Conservation (phyloP, 2,329 filamentous ascomycete genomes). For the Leptographium flavum region DNA sequence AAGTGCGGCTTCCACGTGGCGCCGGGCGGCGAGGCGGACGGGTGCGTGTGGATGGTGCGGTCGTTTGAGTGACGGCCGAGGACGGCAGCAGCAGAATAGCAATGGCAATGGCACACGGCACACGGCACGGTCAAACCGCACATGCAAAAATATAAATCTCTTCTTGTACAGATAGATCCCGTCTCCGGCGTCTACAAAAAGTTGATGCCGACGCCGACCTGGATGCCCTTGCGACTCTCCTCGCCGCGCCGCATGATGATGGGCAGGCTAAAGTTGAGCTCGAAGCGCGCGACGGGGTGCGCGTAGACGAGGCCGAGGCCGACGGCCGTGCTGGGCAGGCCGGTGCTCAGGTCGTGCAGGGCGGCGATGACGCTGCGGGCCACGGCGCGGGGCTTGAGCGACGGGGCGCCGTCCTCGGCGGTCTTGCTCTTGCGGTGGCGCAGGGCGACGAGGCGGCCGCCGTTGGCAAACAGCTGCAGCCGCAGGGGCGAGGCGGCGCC, state of each 20-base stretch:
- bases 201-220: slow-evolving; percentile 92
- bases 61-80: slow-evolving; percentile 15
- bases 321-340: slow-evolving; percentile 71
- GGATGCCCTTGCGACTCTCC: slow-evolving; percentile 77
- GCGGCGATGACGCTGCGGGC: slow-evolving; percentile 43
- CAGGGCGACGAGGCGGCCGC: slow-evolving; percentile 69
- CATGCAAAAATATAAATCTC: too few relatives aligned
- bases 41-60: slow-evolving; percentile 26
- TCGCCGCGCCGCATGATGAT: slow-evolving; percentile 71
- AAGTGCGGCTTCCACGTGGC: slow-evolving; percentile 28
- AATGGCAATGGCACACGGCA: too few relatives aligned
- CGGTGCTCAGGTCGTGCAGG: slow-evolving; percentile 55
- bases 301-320: slow-evolving; percentile 89
- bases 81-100: too few relatives aligned
- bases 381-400: slow-evolving; percentile 28
- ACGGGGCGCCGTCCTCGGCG: slow-evolving; percentile 17
- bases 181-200: slow-evolving; percentile 60
- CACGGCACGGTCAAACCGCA: too few relatives aligned
- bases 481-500: slow-evolving; percentile 74
- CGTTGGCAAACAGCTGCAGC: slow-evolving; percentile 83
- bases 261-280: slow-evolving; percentile 89
- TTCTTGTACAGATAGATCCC: neutral
- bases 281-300: slow-evolving; percentile 83
- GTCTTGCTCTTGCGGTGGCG: slow-evolving; percentile 23
- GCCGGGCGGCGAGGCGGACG: slow-evolving; percentile 19